Evolutionary conservation across 495 filamentous ascomycete species (phyloP).

Genomic region (Parathielavia appendiculata): DNA sequence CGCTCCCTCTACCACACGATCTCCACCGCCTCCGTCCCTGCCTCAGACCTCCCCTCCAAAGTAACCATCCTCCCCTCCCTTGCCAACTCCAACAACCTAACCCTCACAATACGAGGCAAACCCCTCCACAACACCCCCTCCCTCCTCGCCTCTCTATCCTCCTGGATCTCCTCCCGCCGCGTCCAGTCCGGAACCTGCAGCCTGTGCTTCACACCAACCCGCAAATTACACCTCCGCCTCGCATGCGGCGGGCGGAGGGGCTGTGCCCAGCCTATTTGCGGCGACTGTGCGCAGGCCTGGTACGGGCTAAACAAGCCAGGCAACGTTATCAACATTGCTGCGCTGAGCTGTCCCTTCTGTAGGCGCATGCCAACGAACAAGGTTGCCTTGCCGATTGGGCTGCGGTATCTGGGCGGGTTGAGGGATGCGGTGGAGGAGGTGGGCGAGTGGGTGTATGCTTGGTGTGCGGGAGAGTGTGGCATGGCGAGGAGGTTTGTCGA

Average conservation of each 20-base stretch:
- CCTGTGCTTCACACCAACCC: conserved; percentile 37
- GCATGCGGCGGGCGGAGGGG: conserved; percentile 26
- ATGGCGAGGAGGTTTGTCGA: conserved; percentile 31
- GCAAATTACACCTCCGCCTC: conserved; percentile 20
- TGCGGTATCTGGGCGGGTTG: conserved; percentile 20
- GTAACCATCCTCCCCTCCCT: conserved; percentile 34
- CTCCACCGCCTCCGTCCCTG: conserved; percentile 23
- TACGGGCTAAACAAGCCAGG: conserved; percentile 31
- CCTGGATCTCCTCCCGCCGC: conserved; percentile 32
- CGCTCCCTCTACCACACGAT: conserved; percentile 38
- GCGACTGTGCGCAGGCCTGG: conserved; percentile 22
- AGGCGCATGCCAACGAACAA: conserved; percentile 31
- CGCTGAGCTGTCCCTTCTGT: conserved; percentile 43
- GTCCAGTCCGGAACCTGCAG: conserved; percentile 33
- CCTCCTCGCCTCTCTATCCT: conserved; percentile 31
- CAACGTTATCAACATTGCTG: conserved; percentile 37
- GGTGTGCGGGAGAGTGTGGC: conserved; percentile 34
- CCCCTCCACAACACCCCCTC: conserved; percentile 34
- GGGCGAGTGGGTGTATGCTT: conserved; percentile 40
- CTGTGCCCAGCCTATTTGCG: conserved; percentile 25
- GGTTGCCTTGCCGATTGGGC: conserved; percentile 20
- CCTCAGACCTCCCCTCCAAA: conserved; percentile 28
- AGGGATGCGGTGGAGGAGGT: conserved; percentile 28
- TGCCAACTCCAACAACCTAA: conserved; percentile 10
- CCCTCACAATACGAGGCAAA: conserved; percentile 36